phyloP scores from a whole-genome alignment of 441 rosid genomes.

The Brassica balearica region DNA sequence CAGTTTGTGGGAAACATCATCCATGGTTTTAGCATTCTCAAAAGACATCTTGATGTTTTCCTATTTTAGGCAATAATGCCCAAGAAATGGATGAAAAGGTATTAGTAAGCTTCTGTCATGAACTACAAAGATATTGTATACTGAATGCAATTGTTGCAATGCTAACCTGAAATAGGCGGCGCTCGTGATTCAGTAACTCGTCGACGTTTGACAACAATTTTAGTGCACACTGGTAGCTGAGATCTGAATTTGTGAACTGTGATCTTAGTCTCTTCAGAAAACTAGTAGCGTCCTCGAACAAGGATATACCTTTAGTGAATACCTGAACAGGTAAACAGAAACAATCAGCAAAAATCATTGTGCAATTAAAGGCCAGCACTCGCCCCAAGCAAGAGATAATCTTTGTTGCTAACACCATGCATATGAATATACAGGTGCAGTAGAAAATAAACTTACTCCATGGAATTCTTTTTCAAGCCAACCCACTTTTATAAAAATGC shows the following conservation, averaged over 20 bases:
- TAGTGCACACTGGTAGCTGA: slow-evolving; percentile 55
- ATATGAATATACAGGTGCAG: slow-evolving; percentile 22
- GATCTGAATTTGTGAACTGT: slow-evolving; percentile 52
- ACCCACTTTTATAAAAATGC: slow-evolving; percentile 59
- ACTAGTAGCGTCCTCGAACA: slow-evolving; percentile 66
- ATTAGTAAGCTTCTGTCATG: slow-evolving; percentile 20
- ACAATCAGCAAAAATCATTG: slow-evolving; percentile 12
- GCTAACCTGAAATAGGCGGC: slow-evolving; percentile 72
- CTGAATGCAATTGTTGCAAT: slow-evolving; percentile 19
- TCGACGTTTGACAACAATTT: slow-evolving; percentile 65
- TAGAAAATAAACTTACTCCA: slow-evolving; percentile 50
- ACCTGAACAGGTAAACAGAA: slow-evolving; percentile 54
- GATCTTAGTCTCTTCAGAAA: slow-evolving; percentile 61
- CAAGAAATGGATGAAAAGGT: slow-evolving; percentile 14
- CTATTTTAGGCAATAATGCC: slow-evolving; percentile 44
- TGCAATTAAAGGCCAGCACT: not conserved
- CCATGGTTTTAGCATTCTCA: slow-evolving; percentile 53
- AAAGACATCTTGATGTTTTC: slow-evolving; percentile 49
- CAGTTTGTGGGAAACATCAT: slow-evolving; percentile 52
- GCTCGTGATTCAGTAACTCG: slow-evolving; percentile 74
- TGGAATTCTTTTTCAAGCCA: slow-evolving; percentile 65
- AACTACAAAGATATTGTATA: slow-evolving; percentile 9
- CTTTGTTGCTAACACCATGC: slow-evolving; percentile 11
- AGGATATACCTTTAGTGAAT: slow-evolving; percentile 58
- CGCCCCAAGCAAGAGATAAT: slow-evolving; percentile 1